Conservation (phyloP, 306 rosid genomes). For the Fagus crenata region DNA sequence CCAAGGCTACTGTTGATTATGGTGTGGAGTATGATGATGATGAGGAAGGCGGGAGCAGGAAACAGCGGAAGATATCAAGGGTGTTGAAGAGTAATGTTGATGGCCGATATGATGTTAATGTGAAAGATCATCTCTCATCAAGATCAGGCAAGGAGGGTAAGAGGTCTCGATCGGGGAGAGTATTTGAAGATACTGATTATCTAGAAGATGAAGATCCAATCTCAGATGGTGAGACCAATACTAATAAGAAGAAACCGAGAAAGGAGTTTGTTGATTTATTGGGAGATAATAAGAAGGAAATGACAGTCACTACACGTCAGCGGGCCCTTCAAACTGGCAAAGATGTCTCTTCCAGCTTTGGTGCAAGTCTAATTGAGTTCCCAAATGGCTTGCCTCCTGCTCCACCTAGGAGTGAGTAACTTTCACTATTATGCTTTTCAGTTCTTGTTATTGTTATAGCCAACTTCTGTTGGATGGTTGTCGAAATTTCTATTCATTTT, state of each 20-base stretch:
- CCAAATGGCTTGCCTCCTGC: constrained; percentile 30
- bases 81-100: constrained; percentile 21
- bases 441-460: neutral
- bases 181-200: constrained; percentile 32
- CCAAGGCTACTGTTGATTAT: constrained; percentile 25
- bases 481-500: neutral
- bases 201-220: constrained; percentile 33
- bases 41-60: constrained; percentile 38
- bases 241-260: constrained; percentile 39
- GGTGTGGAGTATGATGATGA: constrained; percentile 26
- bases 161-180: constrained; percentile 30
- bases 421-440: constrained; percentile 6
- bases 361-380: constrained; percentile 30
- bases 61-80: constrained; percentile 35
- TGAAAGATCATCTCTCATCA: constrained; percentile 10
- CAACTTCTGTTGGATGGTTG: neutral
- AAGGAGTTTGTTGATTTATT: constrained; percentile 30
- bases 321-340: constrained; percentile 38
- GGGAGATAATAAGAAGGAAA: constrained; percentile 17
- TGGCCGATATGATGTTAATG: neutral
- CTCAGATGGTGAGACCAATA: constrained; percentile 37
- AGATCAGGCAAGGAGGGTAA: constrained; percentile 27
- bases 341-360: constrained; percentile 25
- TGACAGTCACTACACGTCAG: constrained; percentile 30
- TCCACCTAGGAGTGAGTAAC: constrained; percentile 39